Conservation (phyloP, 768 basidiomycete species). For the Rhodocollybia butyracea region DNA sequence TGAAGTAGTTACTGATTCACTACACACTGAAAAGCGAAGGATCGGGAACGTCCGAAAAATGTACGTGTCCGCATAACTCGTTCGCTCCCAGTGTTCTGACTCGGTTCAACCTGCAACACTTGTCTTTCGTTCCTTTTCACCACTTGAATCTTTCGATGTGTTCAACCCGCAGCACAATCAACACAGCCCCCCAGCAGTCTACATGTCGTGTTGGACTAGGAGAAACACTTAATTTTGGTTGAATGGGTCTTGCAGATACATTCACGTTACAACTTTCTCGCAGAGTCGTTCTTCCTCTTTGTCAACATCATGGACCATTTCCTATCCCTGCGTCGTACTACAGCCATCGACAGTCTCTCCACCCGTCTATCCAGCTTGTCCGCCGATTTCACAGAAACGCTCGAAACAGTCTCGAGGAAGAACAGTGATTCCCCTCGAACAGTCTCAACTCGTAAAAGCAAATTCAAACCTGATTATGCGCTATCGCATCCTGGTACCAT, state of each 20-base stretch:
- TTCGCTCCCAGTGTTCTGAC: no score
- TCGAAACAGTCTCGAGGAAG: slow-evolving; percentile 32
- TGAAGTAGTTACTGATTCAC: no score
- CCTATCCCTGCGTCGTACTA: slow-evolving; percentile 65
- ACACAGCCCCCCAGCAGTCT: no score
- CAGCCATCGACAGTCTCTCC: slow-evolving; percentile 51
- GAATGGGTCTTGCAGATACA: slow-evolving; percentile 98
- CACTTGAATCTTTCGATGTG: no score
- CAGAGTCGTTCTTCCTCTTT: slow-evolving; percentile 93
- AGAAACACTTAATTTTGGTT: slow-evolving; percentile 90
- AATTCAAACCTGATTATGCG: slow-evolving; percentile 44
- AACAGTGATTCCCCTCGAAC: slow-evolving; percentile 42
- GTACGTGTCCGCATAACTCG: no score
- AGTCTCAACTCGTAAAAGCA: slow-evolving; percentile 32
- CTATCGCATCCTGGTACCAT: slow-evolving; percentile 36
- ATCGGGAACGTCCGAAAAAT: no score
- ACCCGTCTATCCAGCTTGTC: slow-evolving; percentile 50
- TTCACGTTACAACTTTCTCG: slow-evolving; percentile 84
- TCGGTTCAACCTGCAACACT: no score
- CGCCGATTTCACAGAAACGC: slow-evolving; percentile 41
- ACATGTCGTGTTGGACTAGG: slow-evolving; percentile 96
- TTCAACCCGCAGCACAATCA: no score
- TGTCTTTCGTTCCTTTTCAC: no score
- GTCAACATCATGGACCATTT: slow-evolving; percentile 91
- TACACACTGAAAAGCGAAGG: no score